These are phyloP conservation scores for Gaeumannomyces tritici DNA, from an alignment of 2,329 filamentous ascomycete genomes.

Conservation along the genomic window DNA sequence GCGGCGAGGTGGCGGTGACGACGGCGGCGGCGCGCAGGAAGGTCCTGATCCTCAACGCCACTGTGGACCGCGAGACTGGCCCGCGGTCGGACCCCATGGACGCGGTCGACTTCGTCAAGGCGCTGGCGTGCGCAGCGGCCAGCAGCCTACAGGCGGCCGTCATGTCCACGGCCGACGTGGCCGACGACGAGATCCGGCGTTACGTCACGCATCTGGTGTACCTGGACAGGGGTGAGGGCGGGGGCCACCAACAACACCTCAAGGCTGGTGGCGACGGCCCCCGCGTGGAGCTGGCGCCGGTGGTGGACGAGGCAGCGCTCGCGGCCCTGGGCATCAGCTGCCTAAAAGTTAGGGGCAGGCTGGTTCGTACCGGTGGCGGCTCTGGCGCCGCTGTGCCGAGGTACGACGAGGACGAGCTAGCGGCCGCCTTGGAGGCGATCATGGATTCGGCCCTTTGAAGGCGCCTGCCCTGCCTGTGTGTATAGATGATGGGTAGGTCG, in stretches of 20 bases:
- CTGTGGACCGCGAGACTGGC: conserved; percentile 77
- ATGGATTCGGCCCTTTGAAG: conserved; percentile 24
- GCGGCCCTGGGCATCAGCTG: conserved; percentile 63
- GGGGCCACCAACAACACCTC: not conserved
- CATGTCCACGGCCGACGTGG: conserved; percentile 10
- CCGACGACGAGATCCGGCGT: conserved; percentile 39
- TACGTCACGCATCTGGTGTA: conserved; percentile 84
- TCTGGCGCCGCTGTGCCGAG: conserved; percentile 35
- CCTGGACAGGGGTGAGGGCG: conserved; percentile 45
- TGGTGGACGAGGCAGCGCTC: conserved; percentile 58
- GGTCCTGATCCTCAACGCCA: conserved; percentile 78
- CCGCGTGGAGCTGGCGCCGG: conserved; percentile 45
- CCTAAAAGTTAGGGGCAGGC: conserved; percentile 66
- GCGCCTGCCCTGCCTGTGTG: not conserved
- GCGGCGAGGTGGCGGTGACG: not conserved
- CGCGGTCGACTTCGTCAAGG: conserved; percentile 72
- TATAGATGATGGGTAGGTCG: not conserved
- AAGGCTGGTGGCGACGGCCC: not conserved
- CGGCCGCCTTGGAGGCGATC: conserved; percentile 67
- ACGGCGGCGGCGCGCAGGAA: conserved; percentile 43
- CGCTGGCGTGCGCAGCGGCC: conserved; percentile 59
- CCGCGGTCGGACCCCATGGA: conserved; percentile 55
- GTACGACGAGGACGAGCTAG: conserved; percentile 69
- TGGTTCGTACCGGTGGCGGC: conserved; percentile 22
- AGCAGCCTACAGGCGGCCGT: conserved; percentile 11